Percentiles rank a stretch among this genome's conserved stretches.
phyloP scores from a whole-genome alignment of 306 rosid genomes.

The Purshia tridentata region DNA sequence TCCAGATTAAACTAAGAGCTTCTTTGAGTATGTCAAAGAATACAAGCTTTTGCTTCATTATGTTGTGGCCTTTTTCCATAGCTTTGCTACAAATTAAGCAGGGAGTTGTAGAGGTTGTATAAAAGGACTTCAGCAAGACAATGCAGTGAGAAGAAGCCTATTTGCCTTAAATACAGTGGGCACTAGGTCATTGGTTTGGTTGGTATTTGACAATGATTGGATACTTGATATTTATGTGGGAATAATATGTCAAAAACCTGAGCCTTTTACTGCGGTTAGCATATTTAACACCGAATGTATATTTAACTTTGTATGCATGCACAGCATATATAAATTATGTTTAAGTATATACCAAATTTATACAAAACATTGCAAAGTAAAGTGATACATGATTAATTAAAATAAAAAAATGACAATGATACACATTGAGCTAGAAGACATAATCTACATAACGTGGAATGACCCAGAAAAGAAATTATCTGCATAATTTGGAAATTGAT shows the following conservation, averaged over 20 bases:
- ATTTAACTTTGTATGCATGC: too few species aligned
- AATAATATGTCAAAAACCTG: not conserved
- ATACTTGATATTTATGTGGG: too few species aligned
- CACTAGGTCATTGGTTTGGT: not conserved
- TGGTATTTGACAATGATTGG: conserved; percentile 13
- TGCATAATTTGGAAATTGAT: not conserved
- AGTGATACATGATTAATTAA: not conserved
- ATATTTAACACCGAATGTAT: too few species aligned
- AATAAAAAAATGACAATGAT: not conserved
- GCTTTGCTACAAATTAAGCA: conserved; percentile 1
- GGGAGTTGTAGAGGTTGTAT: too few species aligned
- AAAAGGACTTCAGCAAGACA: not conserved
- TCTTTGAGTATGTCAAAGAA: conserved; percentile 35
- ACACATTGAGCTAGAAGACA: not conserved
- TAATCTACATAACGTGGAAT: not conserved
- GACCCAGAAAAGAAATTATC: not conserved
- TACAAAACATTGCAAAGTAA: too few species aligned
- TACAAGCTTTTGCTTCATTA: conserved; percentile 32
- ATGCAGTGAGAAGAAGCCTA: not conserved
- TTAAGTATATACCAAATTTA: too few species aligned
- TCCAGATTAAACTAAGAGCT: conserved; percentile 29
- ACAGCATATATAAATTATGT: too few species aligned
- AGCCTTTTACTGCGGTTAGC: not conserved
- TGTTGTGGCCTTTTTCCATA: conserved; percentile 34
- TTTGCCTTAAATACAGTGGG: not conserved